Base-by-base conservation (phyloP, 192 early-diverging fungal genomes). In the Spizellomyces punctatus region DNA sequence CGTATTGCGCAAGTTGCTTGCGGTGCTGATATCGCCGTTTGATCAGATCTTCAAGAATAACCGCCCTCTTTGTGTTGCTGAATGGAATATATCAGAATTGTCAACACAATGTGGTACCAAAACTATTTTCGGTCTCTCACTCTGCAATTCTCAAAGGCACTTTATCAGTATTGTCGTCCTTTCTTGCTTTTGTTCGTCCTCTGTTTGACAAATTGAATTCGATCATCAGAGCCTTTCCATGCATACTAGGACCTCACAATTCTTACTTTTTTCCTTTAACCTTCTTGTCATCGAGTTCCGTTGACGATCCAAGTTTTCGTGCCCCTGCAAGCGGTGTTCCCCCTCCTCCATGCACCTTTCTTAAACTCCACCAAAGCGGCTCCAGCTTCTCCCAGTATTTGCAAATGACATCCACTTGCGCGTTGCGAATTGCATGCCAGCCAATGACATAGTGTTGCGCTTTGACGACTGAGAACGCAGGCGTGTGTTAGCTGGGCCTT, bases 371-470 rank as follows among this genome's bases (percentile, higher is more conserved):
- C 85, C 85, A 86, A 5, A 21, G 12, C 17, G 59, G 44, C 52
- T 84, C 85, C 17, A 77, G 59, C 46, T 80, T 84, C 47, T 86
- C 85, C 85, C 85, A 86, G 65, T 81, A 75, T 63, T 72, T 75
- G 10, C 56, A 45, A 14, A 84, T 41, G 6, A 75, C 77, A 0
- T 66, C 55, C 41, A 84, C 48, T 58, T 81, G 79, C 8, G 75
- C 75, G 17, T 78, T 56, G 5, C 79, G 71, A 19, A 83, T 75
- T 16, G 49, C 69, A 8, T 79, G 56, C 52, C 71, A 78, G 6
- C 44, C 12, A 19, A 64, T 57, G 16, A 50, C 49, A 36, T 78
- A 75, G n/a, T 55, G 6, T 55, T 86, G 85, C 4, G 81, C 80
- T 46, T 81, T 76, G 46, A 86, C 72, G 12, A 86, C 85, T 83